Evolutionary conservation across 352 stramenopile species (phyloP).

Genomic region (Phytopythium sindhum): DNA sequence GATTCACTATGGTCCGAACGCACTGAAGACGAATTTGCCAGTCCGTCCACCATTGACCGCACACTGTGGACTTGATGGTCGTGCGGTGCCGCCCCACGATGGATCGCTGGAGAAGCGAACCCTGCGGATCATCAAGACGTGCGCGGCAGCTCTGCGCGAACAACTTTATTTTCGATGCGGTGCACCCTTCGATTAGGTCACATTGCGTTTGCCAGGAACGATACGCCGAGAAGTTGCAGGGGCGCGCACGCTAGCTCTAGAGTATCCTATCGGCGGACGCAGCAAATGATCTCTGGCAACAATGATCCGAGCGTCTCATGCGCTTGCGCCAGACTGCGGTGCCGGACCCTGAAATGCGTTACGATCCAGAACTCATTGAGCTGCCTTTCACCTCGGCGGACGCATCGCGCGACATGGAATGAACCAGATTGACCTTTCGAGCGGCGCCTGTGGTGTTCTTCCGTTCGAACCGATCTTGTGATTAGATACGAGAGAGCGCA

Average conservation of each 20-base stretch:
- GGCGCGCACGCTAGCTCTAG: background rate
- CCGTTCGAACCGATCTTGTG: no score
- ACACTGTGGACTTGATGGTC: background rate
- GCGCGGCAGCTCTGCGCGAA: background rate
- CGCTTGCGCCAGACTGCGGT: no score
- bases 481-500: no score
- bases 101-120: background rate
- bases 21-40: background rate
- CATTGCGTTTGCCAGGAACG: background rate
- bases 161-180: constrained; percentile 3
- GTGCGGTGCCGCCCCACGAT: background rate
- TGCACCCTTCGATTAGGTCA: background rate
- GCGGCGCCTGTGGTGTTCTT: no score
- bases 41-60: background rate
- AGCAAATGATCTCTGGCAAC: no score
- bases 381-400: no score
- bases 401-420: no score
- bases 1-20: background rate
- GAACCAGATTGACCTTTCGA: no score
- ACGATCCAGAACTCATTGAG: no score
- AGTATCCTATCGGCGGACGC: no score
- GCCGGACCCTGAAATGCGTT: no score
- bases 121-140: constrained; percentile 2
- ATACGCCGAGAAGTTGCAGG: background rate
- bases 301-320: no score